These are phyloP conservation scores for Phaeodactylum tricornutum DNA, from an alignment of 108 stramenopile species.

Conservation along the genomic window DNA sequence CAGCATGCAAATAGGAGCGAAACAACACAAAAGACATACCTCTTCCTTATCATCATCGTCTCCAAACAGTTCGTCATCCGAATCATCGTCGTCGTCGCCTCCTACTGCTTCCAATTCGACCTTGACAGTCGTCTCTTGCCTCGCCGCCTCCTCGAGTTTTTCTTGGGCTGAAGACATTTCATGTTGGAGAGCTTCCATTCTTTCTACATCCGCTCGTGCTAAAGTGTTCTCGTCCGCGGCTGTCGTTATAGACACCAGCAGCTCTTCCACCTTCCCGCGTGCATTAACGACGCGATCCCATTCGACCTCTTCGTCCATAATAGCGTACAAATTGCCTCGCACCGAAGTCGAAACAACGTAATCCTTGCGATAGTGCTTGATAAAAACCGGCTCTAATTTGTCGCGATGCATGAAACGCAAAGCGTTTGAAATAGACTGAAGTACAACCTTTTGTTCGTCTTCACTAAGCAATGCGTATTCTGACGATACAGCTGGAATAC, in stretches of 20 bases:
- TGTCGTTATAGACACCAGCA: constrained; percentile 24
- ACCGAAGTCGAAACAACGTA: constrained; percentile 60
- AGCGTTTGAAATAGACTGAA: constrained; percentile 56
- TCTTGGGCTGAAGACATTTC: constrained; percentile 34
- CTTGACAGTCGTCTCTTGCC: constrained; percentile 47
- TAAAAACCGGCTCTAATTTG: constrained; percentile 76
- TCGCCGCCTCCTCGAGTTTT: constrained; percentile 43
- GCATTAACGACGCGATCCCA: constrained; percentile 64
- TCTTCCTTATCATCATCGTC: constrained; percentile 58
- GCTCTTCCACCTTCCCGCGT: constrained; percentile 46
- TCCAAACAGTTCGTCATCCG: constrained; percentile 54
- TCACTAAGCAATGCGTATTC: constrained; percentile 41
- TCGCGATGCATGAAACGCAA: constrained; percentile 67
- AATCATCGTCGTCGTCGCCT: constrained; percentile 38
- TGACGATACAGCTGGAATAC: constrained; percentile 57
- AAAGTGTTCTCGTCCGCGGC: constrained; percentile 22
- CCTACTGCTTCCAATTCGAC: constrained; percentile 33
- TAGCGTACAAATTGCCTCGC: constrained; percentile 54
- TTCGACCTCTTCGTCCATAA: constrained; percentile 79
- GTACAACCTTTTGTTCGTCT: constrained; percentile 36
- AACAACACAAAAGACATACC: too few species aligned
- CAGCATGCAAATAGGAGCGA: neutral
- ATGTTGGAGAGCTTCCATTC: constrained; percentile 35
- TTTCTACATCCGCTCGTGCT: constrained; percentile 20
- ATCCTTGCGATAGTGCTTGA: constrained; percentile 69